Evolutionary conservation across 2,329 filamentous ascomycete species (phyloP), one percentile per base, ranked within the genome.

Genomic region (Xylaria sp.): DNA sequence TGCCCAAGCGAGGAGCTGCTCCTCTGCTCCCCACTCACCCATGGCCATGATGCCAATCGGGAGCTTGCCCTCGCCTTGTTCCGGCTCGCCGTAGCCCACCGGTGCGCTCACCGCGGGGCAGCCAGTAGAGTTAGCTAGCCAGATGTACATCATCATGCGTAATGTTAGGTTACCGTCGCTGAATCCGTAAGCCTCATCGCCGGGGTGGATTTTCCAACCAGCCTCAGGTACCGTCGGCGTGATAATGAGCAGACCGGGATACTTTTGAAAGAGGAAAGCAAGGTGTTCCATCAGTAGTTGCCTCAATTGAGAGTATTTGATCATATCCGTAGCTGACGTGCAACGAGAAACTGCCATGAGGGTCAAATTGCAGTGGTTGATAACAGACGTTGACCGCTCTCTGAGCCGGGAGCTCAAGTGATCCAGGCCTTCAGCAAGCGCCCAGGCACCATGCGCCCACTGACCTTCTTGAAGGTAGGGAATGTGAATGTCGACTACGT

Each of bases 91-190:
- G 80, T 94, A 97, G 0, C 93, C 94, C 12, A 92, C 89, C 0
- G 94, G 94, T 44, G 89, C 89, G 55, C 85, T 89, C 13, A 97
- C 87, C 0, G 92, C 89, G 0, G 94, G 94, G 58, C 90, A 90
- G 0, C 94, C 94, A 0, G 86, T 89, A 74, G 94, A 90, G 80
- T 98, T 98, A 7, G 94, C 92, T 44, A 97, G 81, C 87, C 92
- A 97, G 18, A 92, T 90, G 80, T 93, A 97, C 79, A 91, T 89
- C 93, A 97, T 97, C 77, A 88, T 92, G 31, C 87, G 84, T n/a
- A 97, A 83, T 18, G 89, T 90, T 69, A 82, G 84, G 78, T 96
- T 94, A 0, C 86, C 90, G 78, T 98, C 91, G 46, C 86, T 90
- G 73, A 93, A 83, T 2, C 94, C 94, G 75, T 94, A 90, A n/a